Conservation (phyloP, 805 yeast species). For the Ogataea dorogensis region DNA sequence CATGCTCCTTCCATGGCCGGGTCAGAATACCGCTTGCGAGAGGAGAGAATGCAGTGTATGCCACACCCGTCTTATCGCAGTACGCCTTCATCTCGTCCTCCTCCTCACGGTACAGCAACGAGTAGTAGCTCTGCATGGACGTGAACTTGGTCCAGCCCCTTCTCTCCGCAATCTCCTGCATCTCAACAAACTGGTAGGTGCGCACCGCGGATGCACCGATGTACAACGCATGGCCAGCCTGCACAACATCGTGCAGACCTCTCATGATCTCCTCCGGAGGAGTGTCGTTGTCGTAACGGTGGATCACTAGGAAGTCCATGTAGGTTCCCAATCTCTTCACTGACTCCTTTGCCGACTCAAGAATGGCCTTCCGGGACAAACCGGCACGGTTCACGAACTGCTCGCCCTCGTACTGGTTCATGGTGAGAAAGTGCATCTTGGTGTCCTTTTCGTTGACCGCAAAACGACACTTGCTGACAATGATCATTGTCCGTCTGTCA, state of each 20-base stretch:
- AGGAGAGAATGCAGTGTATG: slow-evolving; percentile 62
- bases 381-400: slow-evolving; percentile 38
- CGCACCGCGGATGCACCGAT: slow-evolving; percentile 64
- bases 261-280: slow-evolving; percentile 56
- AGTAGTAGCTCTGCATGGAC: slow-evolving; percentile 57
- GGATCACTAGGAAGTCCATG: slow-evolving; percentile 57
- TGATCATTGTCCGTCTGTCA: slow-evolving; percentile 52
- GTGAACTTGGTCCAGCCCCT: slow-evolving; percentile 58
- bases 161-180: slow-evolving; percentile 57
- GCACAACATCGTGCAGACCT: slow-evolving; percentile 52
- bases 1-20: slow-evolving; percentile 36
- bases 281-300: slow-evolving; percentile 47
- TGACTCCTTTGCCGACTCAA: slow-evolving; percentile 42
- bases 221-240: slow-evolving; percentile 48
- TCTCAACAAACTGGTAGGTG: slow-evolving; percentile 50
- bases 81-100: slow-evolving; percentile 62
- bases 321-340: slow-evolving; percentile 50
- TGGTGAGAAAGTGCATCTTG: slow-evolving; percentile 4
- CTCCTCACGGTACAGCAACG: slow-evolving; percentile 57
- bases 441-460: slow-evolving; percentile 29
- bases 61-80: slow-evolving; percentile 51
- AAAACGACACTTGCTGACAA: slow-evolving; percentile 45
- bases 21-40: slow-evolving; percentile 46
- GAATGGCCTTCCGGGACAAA: slow-evolving; percentile 44
- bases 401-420: slow-evolving; percentile 22